Percentiles rank a stretch among this genome's conserved stretches.
Conservation (phyloP, 345 rosid genomes). For the Iberis pinnata region DNA sequence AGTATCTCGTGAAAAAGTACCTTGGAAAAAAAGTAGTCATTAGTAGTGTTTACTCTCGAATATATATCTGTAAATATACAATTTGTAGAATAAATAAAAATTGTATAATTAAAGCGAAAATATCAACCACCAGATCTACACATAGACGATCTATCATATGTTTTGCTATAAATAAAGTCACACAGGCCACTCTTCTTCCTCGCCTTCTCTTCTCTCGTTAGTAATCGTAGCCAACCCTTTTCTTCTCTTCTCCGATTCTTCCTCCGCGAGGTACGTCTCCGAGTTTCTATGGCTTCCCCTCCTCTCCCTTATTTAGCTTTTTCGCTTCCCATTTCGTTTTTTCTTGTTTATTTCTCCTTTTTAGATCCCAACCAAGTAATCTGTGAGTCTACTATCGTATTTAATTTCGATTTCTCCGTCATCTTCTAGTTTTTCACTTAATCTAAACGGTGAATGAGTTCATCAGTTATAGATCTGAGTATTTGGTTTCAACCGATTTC, state of each 20-base stretch:
- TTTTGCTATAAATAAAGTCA: slow-evolving; percentile 30
- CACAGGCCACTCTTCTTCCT: slow-evolving; percentile 30
- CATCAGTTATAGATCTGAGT: slow-evolving; percentile 21
- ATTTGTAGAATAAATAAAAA: background rate
- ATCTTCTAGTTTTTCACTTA: slow-evolving; percentile 13
- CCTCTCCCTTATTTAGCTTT: background rate
- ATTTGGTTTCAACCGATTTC: background rate
- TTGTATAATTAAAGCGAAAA: slow-evolving; percentile 8
- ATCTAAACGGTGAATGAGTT: slow-evolving; percentile 18
- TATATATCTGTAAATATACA: no score
- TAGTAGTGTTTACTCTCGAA: no score
- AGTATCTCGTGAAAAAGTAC: no score
- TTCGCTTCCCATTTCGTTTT: background rate
- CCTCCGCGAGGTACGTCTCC: slow-evolving; percentile 25
- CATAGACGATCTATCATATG: background rate
- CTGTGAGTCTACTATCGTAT: no score
- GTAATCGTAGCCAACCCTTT: slow-evolving; percentile 16
- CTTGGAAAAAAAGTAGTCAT: no score
- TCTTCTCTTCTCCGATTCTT: slow-evolving; percentile 12
- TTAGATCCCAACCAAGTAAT: no score
- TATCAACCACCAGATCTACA: slow-evolving; percentile 33
- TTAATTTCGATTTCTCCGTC: slow-evolving; percentile 6
- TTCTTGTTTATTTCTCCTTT: background rate
- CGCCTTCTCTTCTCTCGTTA: slow-evolving; percentile 20
- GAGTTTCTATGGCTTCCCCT: slow-evolving; percentile 24